A percentile compares a stretch with the other conserved stretches of the same genome.
These are phyloP conservation scores for Cenococcum geophilum DNA, from an alignment of 495 filamentous ascomycete species.

Conservation along the genomic window DNA sequence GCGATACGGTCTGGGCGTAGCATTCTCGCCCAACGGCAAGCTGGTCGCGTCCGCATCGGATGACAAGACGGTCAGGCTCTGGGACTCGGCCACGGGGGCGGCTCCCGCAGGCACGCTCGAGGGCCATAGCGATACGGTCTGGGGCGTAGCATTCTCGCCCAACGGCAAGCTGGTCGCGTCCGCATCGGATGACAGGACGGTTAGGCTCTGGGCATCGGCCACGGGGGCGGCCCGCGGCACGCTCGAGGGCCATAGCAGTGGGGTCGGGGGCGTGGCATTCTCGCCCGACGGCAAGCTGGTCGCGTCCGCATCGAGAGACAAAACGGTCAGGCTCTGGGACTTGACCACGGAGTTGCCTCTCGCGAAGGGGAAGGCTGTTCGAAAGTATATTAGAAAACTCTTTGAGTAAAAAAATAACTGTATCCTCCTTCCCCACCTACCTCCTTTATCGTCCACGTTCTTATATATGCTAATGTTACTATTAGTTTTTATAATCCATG, in stretches of 20 bases:
- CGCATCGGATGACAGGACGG: constrained; percentile 8
- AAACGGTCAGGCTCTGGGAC: neutral
- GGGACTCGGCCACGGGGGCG: neutral
- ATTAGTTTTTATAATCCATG: neutral
- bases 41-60: too few species aligned
- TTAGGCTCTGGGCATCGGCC: constrained; percentile 4
- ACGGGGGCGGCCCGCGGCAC: too few species aligned
- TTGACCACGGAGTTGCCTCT: neutral
- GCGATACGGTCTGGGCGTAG: neutral
- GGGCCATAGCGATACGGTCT: constrained; percentile 3
- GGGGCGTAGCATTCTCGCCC: constrained; percentile 7
- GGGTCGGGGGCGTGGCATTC: neutral
- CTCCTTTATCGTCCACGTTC: neutral
- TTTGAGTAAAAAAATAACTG: neutral
- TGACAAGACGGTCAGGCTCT: too few species aligned
- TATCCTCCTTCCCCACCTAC: neutral
- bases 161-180: too few species aligned
- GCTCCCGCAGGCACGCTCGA: constrained; percentile 1
- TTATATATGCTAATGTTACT: neutral
- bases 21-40: neutral
- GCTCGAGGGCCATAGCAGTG: neutral
- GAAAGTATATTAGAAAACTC: neutral
- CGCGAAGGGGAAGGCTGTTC: neutral
- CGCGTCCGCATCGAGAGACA: too few species aligned
- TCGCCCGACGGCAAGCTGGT: neutral